Base-by-base conservation (phyloP, 805 yeast species). In the Saccharomycopsis capsularis region DNA sequence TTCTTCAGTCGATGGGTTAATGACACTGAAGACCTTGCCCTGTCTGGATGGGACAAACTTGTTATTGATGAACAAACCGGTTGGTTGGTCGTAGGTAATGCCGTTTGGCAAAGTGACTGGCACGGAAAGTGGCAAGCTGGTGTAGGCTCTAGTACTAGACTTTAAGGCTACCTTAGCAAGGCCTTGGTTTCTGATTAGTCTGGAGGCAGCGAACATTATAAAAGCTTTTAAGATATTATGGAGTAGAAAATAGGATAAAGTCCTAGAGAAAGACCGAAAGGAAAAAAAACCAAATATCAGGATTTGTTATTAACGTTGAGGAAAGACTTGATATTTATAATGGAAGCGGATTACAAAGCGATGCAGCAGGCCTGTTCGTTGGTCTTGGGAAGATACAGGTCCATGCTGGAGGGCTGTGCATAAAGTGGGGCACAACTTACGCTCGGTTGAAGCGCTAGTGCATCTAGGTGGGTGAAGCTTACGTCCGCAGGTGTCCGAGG, bases 21-120 rank as follows among this genome's bases (percentile, higher is more conserved):
- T 62, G 19, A 79, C 80, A 51, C 61, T 81, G 56, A 84, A 75
- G 16, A 82, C 79, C 64, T 78, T 73, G 57, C 76, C 76, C 53
- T 71, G 75, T 53, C 73, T 68, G 18, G 89, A 75, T 44, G 72
- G 66, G 30, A 81, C 85, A 63, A 82, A 84, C 64, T 84, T 80
- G 66, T 83, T 83, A 70, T 84, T 81, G 66, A 85, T 86, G 71
- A 83, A 85, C 59, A 84, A 69, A 57, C 93, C 93, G 18, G 86
- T 76, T 57, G 95, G 90, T 73, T 85, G 93, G 48, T 79, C 79
- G 65, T 82, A 85, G 34, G 71, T 68, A 44, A 70, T 68, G 40
- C 95, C 95, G 60, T 82, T 83, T 56, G 95, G 95, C 57, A 84
- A 67, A 5, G 73, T 74, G 54, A 82, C 64, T 25, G 74, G 73